phyloP scores from a whole-genome alignment of 768 basidiomycete genomes.

The Hemileccinum rubropunctum region DNA sequence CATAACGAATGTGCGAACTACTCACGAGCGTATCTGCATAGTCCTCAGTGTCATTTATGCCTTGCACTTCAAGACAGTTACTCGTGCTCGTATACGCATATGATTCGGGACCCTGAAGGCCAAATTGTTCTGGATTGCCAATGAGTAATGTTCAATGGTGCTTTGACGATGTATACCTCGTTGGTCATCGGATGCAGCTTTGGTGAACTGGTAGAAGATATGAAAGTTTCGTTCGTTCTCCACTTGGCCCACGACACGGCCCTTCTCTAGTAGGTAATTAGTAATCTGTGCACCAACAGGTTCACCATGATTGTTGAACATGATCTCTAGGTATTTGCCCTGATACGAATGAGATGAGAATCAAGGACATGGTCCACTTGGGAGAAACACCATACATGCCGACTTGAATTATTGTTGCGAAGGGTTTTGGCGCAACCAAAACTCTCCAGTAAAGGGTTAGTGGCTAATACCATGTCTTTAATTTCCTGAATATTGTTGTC shows the following conservation, averaged over 20 bases:
- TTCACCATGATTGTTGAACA: conserved; percentile 92
- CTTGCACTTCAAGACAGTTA: conserved; percentile 87
- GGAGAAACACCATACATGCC: conserved; percentile 70
- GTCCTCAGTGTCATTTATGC: conserved; percentile 87
- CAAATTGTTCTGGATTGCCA: conserved; percentile 72
- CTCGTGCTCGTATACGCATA: conserved; percentile 93
- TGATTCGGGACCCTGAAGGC: conserved; percentile 92
- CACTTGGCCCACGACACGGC: conserved; percentile 94
- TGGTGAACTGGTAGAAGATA: conserved; percentile 99
- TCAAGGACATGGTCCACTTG: not conserved
- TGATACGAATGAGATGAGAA: conserved; percentile 32
- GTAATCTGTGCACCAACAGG: conserved; percentile 98
- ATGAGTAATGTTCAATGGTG: conserved; percentile 8
- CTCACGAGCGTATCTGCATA: conserved; percentile 86
- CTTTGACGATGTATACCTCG: conserved; percentile 55
- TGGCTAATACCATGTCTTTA: conserved; percentile 99
- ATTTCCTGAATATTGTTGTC: conserved; percentile 94
- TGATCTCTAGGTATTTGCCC: conserved; percentile 99
- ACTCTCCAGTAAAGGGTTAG: conserved; percentile 95
- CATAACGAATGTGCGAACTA: conserved; percentile 2
- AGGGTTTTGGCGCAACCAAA: conserved; percentile 99
- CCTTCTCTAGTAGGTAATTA: conserved; percentile 97
- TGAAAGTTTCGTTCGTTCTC: conserved; percentile 97
- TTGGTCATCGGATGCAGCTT: conserved; percentile 86
- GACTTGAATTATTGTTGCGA: conserved; percentile 97